Evolutionary conservation across 495 filamentous ascomycete species (phyloP).

Genomic region (Geoglossum glabrum): DNA sequence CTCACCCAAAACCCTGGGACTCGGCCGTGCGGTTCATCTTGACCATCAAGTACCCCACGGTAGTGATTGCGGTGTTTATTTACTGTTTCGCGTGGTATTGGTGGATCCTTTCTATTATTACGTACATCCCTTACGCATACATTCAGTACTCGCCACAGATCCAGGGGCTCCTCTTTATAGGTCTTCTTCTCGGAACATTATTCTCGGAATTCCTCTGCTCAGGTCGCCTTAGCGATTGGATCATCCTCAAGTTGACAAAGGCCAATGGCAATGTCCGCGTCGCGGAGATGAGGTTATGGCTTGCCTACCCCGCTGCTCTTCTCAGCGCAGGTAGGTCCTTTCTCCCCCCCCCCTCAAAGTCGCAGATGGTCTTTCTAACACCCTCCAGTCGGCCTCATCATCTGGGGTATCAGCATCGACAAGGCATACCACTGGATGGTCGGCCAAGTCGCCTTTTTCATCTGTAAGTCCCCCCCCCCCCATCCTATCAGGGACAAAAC

Average conservation of each 20-base stretch:
- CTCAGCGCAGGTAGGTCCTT: slow-evolving; percentile 24
- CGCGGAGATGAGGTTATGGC: slow-evolving; percentile 40
- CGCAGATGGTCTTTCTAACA: neutral
- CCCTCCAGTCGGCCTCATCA: slow-evolving; percentile 15
- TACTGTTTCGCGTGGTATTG: slow-evolving; percentile 43
- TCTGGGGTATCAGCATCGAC: slow-evolving; percentile 40
- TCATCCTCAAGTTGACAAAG: slow-evolving; percentile 27
- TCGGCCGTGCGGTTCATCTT: slow-evolving; percentile 25
- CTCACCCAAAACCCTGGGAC: slow-evolving; percentile 32
- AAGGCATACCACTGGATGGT: slow-evolving; percentile 37
- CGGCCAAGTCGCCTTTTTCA: slow-evolving; percentile 37
- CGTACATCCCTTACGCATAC: slow-evolving; percentile 40
- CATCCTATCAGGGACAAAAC: no score
- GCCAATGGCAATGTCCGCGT: slow-evolving; percentile 25
- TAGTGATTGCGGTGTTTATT: slow-evolving; percentile 25
- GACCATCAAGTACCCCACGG: slow-evolving; percentile 27
- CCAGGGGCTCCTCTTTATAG: slow-evolving; percentile 37
- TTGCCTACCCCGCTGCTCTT: slow-evolving; percentile 33
- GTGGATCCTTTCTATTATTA: slow-evolving; percentile 42
- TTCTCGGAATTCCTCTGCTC: slow-evolving; percentile 34
- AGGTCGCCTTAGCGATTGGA: slow-evolving; percentile 30
- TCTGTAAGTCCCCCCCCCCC: slow-evolving; percentile 13
- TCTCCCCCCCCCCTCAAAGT: neutral
- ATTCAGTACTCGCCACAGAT: slow-evolving; percentile 27
- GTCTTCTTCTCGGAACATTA: slow-evolving; percentile 35